A percentile compares a stretch with the other conserved stretches of the same genome.
Evolutionary conservation across 306 rosid species (phyloP).

Genomic region (Quercus bicolor): DNA sequence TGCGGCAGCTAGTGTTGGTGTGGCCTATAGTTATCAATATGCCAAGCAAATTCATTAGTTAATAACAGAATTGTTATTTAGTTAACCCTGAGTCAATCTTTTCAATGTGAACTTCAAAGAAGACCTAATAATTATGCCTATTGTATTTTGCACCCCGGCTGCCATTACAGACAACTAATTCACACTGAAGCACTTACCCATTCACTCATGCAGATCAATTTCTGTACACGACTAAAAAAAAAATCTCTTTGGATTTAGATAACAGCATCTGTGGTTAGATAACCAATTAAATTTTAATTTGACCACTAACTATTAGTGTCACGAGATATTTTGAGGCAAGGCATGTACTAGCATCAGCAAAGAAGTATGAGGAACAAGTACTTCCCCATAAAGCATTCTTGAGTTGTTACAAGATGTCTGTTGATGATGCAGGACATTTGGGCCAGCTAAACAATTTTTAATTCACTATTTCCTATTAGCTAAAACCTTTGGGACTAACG

Average conservation of each 20-base stretch:
- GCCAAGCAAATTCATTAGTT: conserved; percentile 10
- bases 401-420: neutral
- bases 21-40: conserved; percentile 39
- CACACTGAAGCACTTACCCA: neutral
- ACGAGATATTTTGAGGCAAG: neutral
- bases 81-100: neutral
- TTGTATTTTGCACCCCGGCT: neutral
- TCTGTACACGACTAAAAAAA: neutral
- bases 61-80: neutral
- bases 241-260: neutral
- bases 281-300: neutral
- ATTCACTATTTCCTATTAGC: no score
- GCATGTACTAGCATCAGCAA: neutral
- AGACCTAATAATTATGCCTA: neutral
- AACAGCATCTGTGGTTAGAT: neutral
- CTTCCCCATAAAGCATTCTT: neutral
- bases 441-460: no score
- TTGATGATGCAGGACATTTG: neutral
- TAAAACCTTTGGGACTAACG: no score
- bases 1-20: conserved; percentile 87
- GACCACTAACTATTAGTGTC: neutral
- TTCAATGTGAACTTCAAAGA: neutral
- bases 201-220: neutral
- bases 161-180: neutral
- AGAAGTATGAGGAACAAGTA: neutral